These are phyloP conservation scores for Russula dissimulans DNA, from an alignment of 768 basidiomycete genomes.

Conservation along the genomic window DNA sequence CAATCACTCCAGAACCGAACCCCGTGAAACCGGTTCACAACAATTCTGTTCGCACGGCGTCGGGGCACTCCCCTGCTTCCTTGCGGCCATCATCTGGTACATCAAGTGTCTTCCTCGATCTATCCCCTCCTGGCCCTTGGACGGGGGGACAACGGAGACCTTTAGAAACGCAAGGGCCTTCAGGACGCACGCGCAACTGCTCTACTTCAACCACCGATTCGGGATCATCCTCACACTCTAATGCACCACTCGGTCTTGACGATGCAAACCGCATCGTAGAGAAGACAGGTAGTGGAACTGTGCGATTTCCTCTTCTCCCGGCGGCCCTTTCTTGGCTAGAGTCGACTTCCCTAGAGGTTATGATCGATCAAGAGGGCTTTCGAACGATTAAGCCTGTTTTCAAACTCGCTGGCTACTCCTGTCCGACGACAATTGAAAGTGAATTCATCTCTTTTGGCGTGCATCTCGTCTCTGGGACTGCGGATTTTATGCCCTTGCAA, in stretches of 20 bases:
- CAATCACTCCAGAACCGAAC: conserved; percentile 4
- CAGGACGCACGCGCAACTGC: neutral
- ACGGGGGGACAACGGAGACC: neutral
- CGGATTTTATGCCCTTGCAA: conserved; percentile 54
- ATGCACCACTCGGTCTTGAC: neutral
- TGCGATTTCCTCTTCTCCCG: conserved; percentile 25
- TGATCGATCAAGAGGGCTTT: conserved; percentile 82
- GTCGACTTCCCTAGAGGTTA: conserved; percentile 46
- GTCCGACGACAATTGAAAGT: conserved; percentile 19
- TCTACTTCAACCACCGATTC: conserved; percentile 8
- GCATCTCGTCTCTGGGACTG: conserved; percentile 37
- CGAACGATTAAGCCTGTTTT: conserved; percentile 53
- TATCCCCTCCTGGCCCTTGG: neutral
- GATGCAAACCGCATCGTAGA: neutral
- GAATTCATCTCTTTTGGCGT: conserved; percentile 21
- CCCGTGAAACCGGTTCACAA: neutral
- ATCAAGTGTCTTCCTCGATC: neutral
- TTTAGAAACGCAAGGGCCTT: neutral
- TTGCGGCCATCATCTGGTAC: neutral
- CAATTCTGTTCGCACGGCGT: neutral
- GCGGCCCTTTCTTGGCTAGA: conserved; percentile 44
- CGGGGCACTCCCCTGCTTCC: neutral
- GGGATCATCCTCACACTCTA: neutral
- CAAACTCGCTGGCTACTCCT: conserved; percentile 44
- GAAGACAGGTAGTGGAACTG: neutral